A percentile compares a stretch with the other conserved stretches of the same genome.
These are phyloP conservation scores for Isabelozyma gotoi DNA, from an alignment of 805 yeast species.

Conservation along the genomic window DNA sequence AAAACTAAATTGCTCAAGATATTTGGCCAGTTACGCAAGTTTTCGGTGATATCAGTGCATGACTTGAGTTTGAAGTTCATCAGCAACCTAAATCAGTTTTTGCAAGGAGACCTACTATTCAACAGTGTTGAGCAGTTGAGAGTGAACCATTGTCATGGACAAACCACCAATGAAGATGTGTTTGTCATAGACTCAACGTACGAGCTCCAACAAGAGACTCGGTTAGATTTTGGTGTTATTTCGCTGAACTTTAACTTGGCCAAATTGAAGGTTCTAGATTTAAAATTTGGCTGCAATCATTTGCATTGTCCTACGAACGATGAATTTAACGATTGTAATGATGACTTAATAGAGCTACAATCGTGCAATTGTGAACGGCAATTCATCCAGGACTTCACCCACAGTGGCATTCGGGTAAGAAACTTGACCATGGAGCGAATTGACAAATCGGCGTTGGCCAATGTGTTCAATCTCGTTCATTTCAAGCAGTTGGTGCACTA, in stretches of 20 bases:
- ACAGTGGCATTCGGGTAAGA: not conserved
- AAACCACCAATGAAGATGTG: conserved; percentile 2
- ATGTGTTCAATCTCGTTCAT: not conserved
- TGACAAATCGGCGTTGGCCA: conserved; percentile 1
- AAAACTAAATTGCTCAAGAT: not conserved
- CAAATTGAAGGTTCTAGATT: conserved; percentile 1
- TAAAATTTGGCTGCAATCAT: conserved; percentile 11
- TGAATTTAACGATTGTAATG: too few relatives aligned
- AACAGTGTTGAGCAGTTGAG: conserved; percentile 2
- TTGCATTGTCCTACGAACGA: too few relatives aligned
- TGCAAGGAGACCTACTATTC: conserved; percentile 1
- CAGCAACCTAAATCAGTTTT: not conserved
- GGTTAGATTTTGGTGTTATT: conserved; percentile 5
- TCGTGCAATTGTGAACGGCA: not conserved
- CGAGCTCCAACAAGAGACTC: conserved; percentile 4
- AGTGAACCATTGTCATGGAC: conserved; percentile 12
- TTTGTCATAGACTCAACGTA: conserved; percentile 7
- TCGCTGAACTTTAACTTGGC: conserved; percentile 2
- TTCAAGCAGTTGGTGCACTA: conserved; percentile 3
- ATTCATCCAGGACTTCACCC: not conserved
- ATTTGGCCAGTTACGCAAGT: conserved; percentile 1
- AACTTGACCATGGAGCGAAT: not conserved
- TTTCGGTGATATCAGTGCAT: conserved; percentile 9
- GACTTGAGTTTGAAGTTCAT: conserved; percentile 8
- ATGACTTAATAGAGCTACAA: too few relatives aligned